Evolutionary conservation across 306 rosid species (phyloP).

Genomic region (Lablab purpureus): DNA sequence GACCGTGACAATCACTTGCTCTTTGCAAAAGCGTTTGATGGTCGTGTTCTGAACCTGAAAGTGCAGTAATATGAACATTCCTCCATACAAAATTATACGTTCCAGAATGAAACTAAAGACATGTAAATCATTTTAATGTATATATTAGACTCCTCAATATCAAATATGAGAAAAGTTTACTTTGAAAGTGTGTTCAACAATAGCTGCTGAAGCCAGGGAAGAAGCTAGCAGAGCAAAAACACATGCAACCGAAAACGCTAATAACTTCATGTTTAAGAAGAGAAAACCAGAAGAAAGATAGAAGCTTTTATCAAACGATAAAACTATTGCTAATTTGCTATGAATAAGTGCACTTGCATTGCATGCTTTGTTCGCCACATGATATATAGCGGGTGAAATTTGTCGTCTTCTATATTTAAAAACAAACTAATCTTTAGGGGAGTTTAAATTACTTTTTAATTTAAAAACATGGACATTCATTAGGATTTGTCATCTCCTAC

Average conservation of each 20-base stretch:
- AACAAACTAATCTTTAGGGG: no score
- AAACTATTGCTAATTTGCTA: background rate
- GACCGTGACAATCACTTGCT: conserved; percentile 58
- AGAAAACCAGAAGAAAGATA: background rate
- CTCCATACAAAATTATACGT: background rate
- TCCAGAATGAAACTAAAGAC: no score
- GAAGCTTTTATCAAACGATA: background rate
- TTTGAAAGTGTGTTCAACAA: background rate
- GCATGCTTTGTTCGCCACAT: background rate
- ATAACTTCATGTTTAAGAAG: background rate
- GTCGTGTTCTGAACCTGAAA: conserved; percentile 52
- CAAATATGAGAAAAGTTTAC: background rate
- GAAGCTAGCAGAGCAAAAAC: background rate
- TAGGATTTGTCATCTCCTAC: background rate
- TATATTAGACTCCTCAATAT: no score
- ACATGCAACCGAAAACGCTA: background rate
- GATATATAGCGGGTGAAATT: background rate
- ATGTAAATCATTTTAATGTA: no score
- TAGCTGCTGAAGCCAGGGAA: background rate
- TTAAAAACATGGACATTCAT: background rate
- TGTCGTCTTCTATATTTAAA: background rate
- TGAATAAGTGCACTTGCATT: background rate
- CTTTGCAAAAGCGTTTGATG: conserved; percentile 47
- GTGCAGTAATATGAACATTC: background rate
- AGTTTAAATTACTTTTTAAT: no score